Evolutionary conservation across 148 eudicot species (phyloP).

Genomic region (Arbutus unedo): DNA sequence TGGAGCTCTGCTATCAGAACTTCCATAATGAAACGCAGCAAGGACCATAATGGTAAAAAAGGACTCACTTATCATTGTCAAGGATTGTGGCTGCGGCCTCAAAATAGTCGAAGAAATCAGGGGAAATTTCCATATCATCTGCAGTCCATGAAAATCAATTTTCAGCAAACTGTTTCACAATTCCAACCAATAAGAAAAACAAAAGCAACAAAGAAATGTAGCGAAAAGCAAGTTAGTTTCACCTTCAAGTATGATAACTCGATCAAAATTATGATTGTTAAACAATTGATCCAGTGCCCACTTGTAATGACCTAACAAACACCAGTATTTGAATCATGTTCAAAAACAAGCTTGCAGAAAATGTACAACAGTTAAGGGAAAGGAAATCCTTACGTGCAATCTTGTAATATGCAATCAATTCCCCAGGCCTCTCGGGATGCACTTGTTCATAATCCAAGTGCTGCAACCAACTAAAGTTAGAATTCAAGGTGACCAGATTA

Average conservation of each 20-base stretch:
- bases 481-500: constrained; percentile 13
- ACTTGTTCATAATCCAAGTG: constrained; percentile 84
- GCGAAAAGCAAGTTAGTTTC: constrained; percentile 12
- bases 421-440: constrained; percentile 88
- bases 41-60: constrained; percentile 1
- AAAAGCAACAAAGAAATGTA: neutral
- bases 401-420: constrained; percentile 89
- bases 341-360: constrained; percentile 1
- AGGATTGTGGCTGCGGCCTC: constrained; percentile 87
- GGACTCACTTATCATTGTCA: constrained; percentile 78
- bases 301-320: constrained; percentile 85
- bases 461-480: constrained; percentile 48
- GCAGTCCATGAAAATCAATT: constrained; percentile 22
- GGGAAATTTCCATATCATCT: constrained; percentile 99
- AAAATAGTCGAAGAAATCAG: constrained; percentile 95
- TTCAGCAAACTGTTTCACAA: neutral
- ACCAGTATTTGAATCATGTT: constrained; percentile 9
- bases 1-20: neutral
- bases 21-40: neutral
- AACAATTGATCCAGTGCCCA: constrained; percentile 96
- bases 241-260: constrained; percentile 98
- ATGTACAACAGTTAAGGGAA: constrained; percentile 9
- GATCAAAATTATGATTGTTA: constrained; percentile 73
- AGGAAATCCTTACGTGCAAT: constrained; percentile 76
- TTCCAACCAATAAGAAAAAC: neutral